phyloP scores from a whole-genome alignment of 1,284 basidiomycete species.

The Cyathus olla region DNA sequence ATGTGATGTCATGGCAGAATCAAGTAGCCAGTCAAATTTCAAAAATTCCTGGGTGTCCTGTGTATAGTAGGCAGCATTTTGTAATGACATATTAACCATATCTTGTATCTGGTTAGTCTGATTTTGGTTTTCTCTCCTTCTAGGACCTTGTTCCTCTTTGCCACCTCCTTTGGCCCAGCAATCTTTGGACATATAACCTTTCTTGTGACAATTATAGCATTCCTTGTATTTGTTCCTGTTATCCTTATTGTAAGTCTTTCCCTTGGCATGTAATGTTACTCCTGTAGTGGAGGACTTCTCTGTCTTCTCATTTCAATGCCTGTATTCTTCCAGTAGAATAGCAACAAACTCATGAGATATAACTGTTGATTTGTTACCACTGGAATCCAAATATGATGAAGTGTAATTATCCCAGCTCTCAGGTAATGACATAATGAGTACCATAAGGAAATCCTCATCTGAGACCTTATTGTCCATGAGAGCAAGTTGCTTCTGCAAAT shows the following conservation, averaged over 20 bases:
- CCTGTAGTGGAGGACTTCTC: conserved; percentile 17
- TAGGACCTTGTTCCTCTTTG: conserved; percentile 24
- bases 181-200: conserved; percentile 27
- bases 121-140: conserved; percentile 9
- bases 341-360: conserved; percentile 35
- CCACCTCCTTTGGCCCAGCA: conserved; percentile 31
- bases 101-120: conserved; percentile 16
- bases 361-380: conserved; percentile 26
- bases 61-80: conserved; percentile 6
- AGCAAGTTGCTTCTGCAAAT: conserved; percentile 27
- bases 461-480: conserved; percentile 20
- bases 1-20: too few relatives aligned
- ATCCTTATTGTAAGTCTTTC: background rate
- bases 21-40: conserved; percentile 24
- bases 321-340: conserved; percentile 33
- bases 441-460: conserved; percentile 38
- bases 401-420: conserved; percentile 41
- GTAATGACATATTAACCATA: too few relatives aligned
- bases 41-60: conserved; percentile 4
- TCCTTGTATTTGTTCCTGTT: conserved; percentile 4
- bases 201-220: conserved; percentile 34
- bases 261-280: conserved; percentile 8
- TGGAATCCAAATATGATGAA: conserved; percentile 12
- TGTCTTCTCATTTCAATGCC: conserved; percentile 3
- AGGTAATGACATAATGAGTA: too few relatives aligned